Conservation (phyloP, 805 yeast species). For the Jamesozyma spencerorum region DNA sequence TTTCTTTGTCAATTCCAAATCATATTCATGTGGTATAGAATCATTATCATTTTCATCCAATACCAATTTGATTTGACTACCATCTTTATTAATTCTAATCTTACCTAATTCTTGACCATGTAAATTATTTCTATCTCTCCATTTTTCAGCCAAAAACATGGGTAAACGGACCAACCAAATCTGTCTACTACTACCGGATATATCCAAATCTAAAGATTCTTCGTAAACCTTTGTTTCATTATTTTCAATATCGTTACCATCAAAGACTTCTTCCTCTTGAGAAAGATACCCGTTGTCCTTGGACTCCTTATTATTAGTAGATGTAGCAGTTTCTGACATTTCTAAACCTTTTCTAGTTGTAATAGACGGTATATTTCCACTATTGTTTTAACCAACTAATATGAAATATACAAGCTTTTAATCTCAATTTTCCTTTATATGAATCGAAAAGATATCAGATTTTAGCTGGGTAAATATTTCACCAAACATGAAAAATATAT, state of each 20-base stretch:
- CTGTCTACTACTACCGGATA: slow-evolving; percentile 52
- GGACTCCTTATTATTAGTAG: slow-evolving; percentile 13
- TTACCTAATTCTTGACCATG: slow-evolving; percentile 74
- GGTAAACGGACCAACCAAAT: slow-evolving; percentile 93
- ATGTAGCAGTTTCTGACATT: slow-evolving; percentile 3
- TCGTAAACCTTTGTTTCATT: slow-evolving; percentile 35
- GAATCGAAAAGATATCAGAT: no score
- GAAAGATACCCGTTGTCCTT: slow-evolving; percentile 33
- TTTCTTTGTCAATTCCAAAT: slow-evolving; percentile 65
- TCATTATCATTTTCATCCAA: slow-evolving; percentile 42
- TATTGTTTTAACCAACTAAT: no score
- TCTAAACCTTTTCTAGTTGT: neutral
- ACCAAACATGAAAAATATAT: no score
- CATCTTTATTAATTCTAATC: slow-evolving; percentile 59
- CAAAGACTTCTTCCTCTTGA: slow-evolving; percentile 37
- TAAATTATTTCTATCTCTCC: slow-evolving; percentile 56
- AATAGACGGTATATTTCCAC: no score
- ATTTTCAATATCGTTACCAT: slow-evolving; percentile 36
- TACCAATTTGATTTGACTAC: slow-evolving; percentile 43
- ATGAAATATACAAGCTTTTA: no score
- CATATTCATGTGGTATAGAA: slow-evolving; percentile 76
- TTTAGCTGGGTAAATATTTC: no score
- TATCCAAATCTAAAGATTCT: slow-evolving; percentile 72
- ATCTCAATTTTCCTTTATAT: no score
- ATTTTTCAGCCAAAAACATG: slow-evolving; percentile 68